A percentile compares a stretch with the other conserved stretches of the same genome.
Evolutionary conservation across 345 rosid species (phyloP).

Genomic region (Rhodamnia rubescens): DNA sequence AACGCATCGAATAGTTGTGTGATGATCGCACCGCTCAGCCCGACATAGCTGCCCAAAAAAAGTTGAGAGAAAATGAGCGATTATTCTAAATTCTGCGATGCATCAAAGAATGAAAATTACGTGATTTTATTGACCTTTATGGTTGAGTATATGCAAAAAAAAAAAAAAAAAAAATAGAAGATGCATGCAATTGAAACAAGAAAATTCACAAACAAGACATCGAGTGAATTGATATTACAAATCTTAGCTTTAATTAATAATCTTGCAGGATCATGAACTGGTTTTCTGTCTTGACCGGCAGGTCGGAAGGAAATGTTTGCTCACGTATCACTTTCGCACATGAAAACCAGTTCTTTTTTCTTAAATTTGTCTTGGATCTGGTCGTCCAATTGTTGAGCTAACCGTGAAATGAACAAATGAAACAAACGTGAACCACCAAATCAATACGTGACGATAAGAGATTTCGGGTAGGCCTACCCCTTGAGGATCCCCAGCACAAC

Average conservation of each 20-base stretch:
- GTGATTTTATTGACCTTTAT: not conserved
- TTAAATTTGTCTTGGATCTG: not conserved
- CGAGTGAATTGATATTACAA: not conserved
- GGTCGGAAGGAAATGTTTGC: not conserved
- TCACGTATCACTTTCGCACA: not conserved
- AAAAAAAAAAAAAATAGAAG: not conserved
- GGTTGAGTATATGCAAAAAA: not conserved
- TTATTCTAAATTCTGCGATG: not conserved
- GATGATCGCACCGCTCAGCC: constrained; percentile 33
- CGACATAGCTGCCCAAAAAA: not conserved
- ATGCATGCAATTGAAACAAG: not conserved
- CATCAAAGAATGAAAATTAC: not conserved
- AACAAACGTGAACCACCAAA: not conserved
- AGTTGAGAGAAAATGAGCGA: not conserved
- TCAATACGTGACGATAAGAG: constrained; percentile 8
- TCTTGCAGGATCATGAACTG: not conserved
- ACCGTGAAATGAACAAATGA: not conserved
- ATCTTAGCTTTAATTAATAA: not conserved
- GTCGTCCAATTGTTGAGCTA: not conserved
- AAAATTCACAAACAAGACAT: not conserved
- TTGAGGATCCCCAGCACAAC: constrained; percentile 46
- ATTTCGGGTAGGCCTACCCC: constrained; percentile 1
- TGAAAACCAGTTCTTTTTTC: not conserved
- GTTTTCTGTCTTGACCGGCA: not conserved
- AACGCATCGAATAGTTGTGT: constrained; percentile 40